phyloP scores from a whole-genome alignment of 225 moss, liverwort and hornwort genomes.

The Sphagnum contortum region DNA sequence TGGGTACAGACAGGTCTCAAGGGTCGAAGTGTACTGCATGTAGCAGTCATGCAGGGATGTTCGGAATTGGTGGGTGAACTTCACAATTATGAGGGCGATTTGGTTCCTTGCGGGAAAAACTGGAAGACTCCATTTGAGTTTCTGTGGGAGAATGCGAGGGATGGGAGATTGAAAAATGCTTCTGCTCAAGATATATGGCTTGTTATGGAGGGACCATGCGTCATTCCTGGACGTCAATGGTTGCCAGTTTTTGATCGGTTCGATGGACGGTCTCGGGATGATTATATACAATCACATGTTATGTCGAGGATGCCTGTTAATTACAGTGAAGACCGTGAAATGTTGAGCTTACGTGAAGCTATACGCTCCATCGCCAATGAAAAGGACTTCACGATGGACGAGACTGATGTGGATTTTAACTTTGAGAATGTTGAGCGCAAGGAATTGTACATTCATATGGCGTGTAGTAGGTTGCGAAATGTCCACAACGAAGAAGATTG shows the following conservation, averaged over 20 bases:
- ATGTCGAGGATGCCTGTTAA: neutral
- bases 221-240: neutral
- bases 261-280: neutral
- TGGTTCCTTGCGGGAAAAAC: too few relatives aligned
- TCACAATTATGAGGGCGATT: too few relatives aligned
- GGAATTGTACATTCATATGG: slow-evolving; percentile 1
- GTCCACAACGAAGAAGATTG: neutral
- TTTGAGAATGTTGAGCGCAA: neutral
- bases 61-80: slow-evolving; percentile 6
- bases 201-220: slow-evolving; percentile 19
- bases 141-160: slow-evolving; percentile 8
- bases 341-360: neutral
- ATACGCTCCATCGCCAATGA: too few relatives aligned
- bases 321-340: neutral
- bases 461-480: slow-evolving; percentile 12
- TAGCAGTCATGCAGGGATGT: slow-evolving; percentile 29
- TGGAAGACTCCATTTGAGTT: neutral
- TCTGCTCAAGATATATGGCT: slow-evolving; percentile 13
- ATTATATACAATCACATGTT: neutral
- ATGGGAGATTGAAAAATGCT: slow-evolving; percentile 19
- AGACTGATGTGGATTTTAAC: slow-evolving; percentile 11
- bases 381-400: neutral
- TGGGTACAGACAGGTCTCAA: slow-evolving; percentile 2
- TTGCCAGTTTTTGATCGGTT: too few relatives aligned
- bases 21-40: slow-evolving; percentile 23